Evolutionary conservation across 352 stramenopile genomes (phyloP).

Genomic region (Saprolegnia diclina): DNA sequence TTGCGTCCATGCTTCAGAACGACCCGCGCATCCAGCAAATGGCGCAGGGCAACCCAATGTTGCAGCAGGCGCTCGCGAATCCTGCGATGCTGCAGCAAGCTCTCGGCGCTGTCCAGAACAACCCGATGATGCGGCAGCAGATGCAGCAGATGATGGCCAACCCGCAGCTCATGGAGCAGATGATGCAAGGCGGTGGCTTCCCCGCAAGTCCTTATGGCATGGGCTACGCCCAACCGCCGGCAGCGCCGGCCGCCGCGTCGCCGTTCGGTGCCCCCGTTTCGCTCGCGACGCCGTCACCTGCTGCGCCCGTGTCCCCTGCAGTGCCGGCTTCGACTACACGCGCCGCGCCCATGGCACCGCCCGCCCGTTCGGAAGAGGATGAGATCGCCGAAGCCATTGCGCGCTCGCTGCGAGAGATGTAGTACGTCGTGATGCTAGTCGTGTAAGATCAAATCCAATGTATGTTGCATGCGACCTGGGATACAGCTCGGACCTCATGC

Average conservation of each 20-base stretch:
- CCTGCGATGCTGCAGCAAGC: constrained; percentile 62
- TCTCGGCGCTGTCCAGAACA: constrained; percentile 62
- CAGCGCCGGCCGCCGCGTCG: constrained; percentile 26
- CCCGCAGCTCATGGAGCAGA: constrained; percentile 65
- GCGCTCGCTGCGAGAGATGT: constrained; percentile 68
- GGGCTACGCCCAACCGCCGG: background rate
- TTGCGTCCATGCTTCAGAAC: constrained; percentile 56
- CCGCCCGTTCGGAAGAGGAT: constrained; percentile 52
- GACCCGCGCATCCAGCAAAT: constrained; percentile 79
- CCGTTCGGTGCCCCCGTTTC: constrained; percentile 34
- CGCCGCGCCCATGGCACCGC: constrained; percentile 39
- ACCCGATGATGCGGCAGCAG: constrained; percentile 77
- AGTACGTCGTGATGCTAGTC: constrained; percentile 12
- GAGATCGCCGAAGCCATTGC: constrained; percentile 75
- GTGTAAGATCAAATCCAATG: background rate
- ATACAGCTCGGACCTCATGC: too few relatives aligned
- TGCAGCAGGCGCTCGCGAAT: constrained; percentile 70
- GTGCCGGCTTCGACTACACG: constrained; percentile 1
- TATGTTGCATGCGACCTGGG: too few relatives aligned
- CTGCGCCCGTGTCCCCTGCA: background rate
- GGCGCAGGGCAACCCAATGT: constrained; percentile 68
- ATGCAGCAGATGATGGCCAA: constrained; percentile 77
- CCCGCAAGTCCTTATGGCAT: background rate
- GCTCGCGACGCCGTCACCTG: background rate
- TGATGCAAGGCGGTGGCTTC: constrained; percentile 34